A percentile compares a stretch with the other conserved stretches of the same genome.
Conservation (phyloP, 2,329 filamentous ascomycete genomes). For the Penicillium sp. region DNA sequence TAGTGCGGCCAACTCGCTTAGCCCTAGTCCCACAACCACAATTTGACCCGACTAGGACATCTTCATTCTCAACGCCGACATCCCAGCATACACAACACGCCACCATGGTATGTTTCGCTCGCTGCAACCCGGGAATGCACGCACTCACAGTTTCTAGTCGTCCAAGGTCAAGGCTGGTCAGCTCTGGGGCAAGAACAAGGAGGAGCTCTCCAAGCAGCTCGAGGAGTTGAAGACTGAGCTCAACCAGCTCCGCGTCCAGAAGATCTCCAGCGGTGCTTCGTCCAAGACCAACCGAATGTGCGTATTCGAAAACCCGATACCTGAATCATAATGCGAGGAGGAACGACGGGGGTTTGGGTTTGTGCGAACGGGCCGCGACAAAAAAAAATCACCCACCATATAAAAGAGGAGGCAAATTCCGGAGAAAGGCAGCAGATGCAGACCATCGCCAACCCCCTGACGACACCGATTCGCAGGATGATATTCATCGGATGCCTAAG, state of each 20-base stretch:
- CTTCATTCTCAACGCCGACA: slow-evolving; percentile 44
- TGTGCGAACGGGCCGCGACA: slow-evolving; percentile 11
- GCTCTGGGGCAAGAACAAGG: slow-evolving; percentile 99
- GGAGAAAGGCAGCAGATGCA: background rate
- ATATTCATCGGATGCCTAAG: background rate
- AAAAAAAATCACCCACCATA: slow-evolving; percentile 6
- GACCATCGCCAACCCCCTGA: background rate
- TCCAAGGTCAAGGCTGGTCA: slow-evolving; percentile 86
- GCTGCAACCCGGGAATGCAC: slow-evolving; percentile 5
- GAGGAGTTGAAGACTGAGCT: slow-evolving; percentile 95
- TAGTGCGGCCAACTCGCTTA: slow-evolving; percentile 37
- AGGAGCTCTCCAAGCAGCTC: slow-evolving; percentile 93
- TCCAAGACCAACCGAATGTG: slow-evolving; percentile 98
- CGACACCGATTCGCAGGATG: slow-evolving; percentile 4
- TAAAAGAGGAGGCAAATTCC: slow-evolving; percentile 4
- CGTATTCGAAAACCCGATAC: slow-evolving; percentile 40
- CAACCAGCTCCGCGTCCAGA: slow-evolving; percentile 93
- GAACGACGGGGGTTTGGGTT: slow-evolving; percentile 2
- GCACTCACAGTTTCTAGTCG: slow-evolving; percentile 47
- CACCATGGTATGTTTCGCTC: slow-evolving; percentile 42
- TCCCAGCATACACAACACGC: slow-evolving; percentile 44
- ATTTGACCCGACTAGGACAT: slow-evolving; percentile 37
- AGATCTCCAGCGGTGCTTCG: slow-evolving; percentile 87
- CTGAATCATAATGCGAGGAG: slow-evolving; percentile 7
- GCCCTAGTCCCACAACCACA: slow-evolving; percentile 47